Evolutionary conservation across 1,284 basidiomycete genomes (phyloP), one percentile per base, ranked within the genome.

Genomic region (Boletus sp.): DNA sequence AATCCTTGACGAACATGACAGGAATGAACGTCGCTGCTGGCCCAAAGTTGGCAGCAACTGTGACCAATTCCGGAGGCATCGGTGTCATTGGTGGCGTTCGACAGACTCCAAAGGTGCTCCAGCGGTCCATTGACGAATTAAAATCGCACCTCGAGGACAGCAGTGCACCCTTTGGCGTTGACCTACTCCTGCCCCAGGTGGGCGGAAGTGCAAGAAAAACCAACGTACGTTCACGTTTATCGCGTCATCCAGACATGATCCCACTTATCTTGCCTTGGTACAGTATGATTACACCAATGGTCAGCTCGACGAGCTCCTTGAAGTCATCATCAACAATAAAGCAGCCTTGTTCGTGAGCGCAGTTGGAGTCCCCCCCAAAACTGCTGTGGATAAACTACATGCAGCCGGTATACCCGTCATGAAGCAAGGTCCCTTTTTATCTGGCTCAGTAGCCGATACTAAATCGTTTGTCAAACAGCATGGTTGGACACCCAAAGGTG

Each of bases 1-100:
- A 9, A 20, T 23, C 22, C 29, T 17, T 50, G 36, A 56, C 43
- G 10, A 30, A 37, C 17, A 17, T 34, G 34, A 17, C 48, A 70
- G 86, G 88, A 37, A 91, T 91, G 89, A 90, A 89, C 62, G 83
- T 91, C 23, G 89, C 89, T 34, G 87, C 90, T 41, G 89, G 90
- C 14, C 85, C 82, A 33, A 80, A 71, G 62, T 68, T 88, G 8
- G 85, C 90, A 22, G 91, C 91, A 16, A 82, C 88, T 1, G 86
- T 89, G 23, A 84, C 82, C 35, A 90, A 92, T 61, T 79, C 88
- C 41, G 84, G 83, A 50, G 91, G 89, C 7, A 81, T 94, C 54
- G 91, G 91, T 19, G 87, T 91, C 56, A 90, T 93, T 54, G 91
- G 90, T 5, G 89, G 90, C 33, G 68, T 91, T 30, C 77, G 80